A percentile compares a stretch with the other conserved stretches of the same genome.
Conservation (phyloP, 228 moss, liverwort and hornwort genomes). For the Sphagnum magellanicum region DNA sequence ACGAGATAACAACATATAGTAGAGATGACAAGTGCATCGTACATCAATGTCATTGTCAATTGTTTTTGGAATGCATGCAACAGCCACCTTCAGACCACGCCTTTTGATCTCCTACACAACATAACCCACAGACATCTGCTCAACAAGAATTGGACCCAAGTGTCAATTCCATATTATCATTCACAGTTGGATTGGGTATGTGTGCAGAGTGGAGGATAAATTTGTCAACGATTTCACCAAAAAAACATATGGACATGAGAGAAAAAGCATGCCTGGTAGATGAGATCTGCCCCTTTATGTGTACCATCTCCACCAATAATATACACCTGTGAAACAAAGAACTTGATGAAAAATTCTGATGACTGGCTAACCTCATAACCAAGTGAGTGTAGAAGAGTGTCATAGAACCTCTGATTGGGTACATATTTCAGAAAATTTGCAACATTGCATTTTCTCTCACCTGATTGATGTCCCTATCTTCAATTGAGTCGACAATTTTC, state of each 20-base stretch:
- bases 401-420: not conserved
- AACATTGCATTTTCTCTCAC: conserved; percentile 3
- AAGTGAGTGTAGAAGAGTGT: not conserved
- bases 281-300: conserved; percentile 72
- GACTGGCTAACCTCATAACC: not conserved
- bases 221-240: too few relatives aligned
- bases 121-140: not conserved
- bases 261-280: conserved; percentile 53
- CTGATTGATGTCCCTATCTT: conserved; percentile 66
- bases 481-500: conserved; percentile 86
- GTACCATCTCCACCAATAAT: conserved; percentile 99
- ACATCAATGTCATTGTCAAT: conserved; percentile 94
- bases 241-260: too few relatives aligned
- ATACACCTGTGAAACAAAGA: conserved; percentile 46
- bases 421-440: not conserved
- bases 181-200: too few relatives aligned
- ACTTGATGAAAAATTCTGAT: not conserved
- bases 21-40: conserved; percentile 4
- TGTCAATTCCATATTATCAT: not conserved
- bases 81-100: conserved; percentile 66
- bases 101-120: conserved; percentile 55
- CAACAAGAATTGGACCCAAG: not conserved
- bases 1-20: too few relatives aligned
- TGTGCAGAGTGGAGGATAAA: too few relatives aligned
- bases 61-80: conserved; percentile 92